Evolutionary conservation across 345 rosid species (phyloP), one percentile per base, ranked within the genome.

Genomic region (Noccaea caerulescens): DNA sequence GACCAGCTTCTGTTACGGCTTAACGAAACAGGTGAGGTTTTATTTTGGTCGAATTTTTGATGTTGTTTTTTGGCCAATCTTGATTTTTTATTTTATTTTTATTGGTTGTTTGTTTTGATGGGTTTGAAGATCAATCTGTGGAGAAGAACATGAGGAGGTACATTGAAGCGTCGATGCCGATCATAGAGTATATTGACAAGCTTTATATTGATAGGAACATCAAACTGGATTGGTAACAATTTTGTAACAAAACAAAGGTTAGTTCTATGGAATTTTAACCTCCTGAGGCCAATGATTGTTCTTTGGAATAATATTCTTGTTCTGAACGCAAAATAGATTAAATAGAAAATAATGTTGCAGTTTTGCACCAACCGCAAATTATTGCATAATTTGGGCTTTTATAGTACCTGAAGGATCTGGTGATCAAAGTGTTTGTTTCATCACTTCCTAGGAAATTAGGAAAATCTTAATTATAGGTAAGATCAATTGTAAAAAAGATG

Each of bases 71-170:
- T 14, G 43, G 18, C 16, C 20, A 5, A n/a, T 66, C 12, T 36
- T 38, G 34, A 46, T 60, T 59, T 43, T 20, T 27, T 27, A 2
- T 27, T 27, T 27, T 2, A 34, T 27, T 27, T 27, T 27, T 2
- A 34, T 8, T 23, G 1, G 16, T 13, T 71, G 33, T 46, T 45
- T 43, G 66, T 12, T 34, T 47, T 59, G 2, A 30, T 68, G 49
- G 36, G 10, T 49, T 13, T 10, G 78, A 84, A 86, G 94, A 81
- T 71, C 65, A 84, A 36, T 70, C 97, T 10, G 94, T 89, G 6
- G 82, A 82, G 75, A 86, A 85, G 85, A 88, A 81, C 66, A 85
- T 91, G 97, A 85, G 63, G 68, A 86, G 83, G 79, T 91, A 81
- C 51, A 84, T 91, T 50, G 33, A 78, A n/a, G 89, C 88, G 14